Conservation (phyloP, 1,284 basidiomycete species). For the Bjerkandera adusta region DNA sequence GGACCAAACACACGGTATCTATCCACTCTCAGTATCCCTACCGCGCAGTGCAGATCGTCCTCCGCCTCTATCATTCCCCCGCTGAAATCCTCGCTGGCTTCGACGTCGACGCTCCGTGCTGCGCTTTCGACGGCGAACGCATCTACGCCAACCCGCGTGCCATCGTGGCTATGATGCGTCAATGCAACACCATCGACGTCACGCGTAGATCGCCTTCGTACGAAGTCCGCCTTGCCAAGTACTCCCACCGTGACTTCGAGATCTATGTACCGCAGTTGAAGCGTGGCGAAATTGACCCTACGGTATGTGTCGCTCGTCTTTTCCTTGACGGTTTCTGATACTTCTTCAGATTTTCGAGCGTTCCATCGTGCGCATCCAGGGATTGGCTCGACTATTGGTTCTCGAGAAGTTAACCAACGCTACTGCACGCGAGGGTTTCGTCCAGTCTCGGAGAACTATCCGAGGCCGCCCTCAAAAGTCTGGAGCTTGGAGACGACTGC, state of each 20-base stretch:
- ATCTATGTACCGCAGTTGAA: conserved; percentile 50
- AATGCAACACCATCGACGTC: conserved; percentile 58
- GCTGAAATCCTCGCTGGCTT: conserved; percentile 63
- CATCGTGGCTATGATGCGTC: conserved; percentile 56
- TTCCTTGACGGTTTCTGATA: not conserved
- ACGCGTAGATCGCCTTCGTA: conserved; percentile 60
- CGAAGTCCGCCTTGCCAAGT: conserved; percentile 57
- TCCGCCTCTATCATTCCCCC: conserved; percentile 55
- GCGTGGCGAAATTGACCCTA: conserved; percentile 52
- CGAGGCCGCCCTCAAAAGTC: conserved; percentile 42
- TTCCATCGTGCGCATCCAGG: conserved; percentile 49
- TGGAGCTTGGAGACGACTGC: conserved; percentile 20
- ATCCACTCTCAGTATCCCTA: conserved; percentile 66
- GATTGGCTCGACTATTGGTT: conserved; percentile 56
- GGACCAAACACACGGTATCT: conserved; percentile 60
- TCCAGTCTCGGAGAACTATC: conserved; percentile 43
- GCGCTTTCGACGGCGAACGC: conserved; percentile 50
- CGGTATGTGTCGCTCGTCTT: conserved; percentile 33
- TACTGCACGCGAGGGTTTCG: conserved; percentile 40
- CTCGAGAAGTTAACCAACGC: conserved; percentile 51
- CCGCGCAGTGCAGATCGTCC: conserved; percentile 56
- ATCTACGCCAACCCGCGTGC: conserved; percentile 57
- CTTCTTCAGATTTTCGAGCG: conserved; percentile 53
- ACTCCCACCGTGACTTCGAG: conserved; percentile 51
- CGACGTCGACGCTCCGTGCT: conserved; percentile 59